Conservation (phyloP, 768 basidiomycete genomes). For the Tricholoma hemisulphureum region DNA sequence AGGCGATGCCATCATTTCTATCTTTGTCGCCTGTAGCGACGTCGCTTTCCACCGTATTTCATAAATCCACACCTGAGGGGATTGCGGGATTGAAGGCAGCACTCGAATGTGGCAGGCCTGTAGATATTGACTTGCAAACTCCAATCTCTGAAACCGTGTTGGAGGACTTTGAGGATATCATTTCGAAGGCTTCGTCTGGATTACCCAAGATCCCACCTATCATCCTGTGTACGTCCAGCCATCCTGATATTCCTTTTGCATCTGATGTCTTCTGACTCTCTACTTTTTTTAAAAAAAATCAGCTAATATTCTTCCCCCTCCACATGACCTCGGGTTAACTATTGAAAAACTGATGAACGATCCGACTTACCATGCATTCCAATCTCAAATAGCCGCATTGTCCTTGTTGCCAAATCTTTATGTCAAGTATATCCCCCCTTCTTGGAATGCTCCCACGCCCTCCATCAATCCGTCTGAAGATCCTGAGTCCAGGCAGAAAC, state of each 20-base stretch:
- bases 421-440: constrained; percentile 75
- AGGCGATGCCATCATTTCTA: constrained; percentile 38
- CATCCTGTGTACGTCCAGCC: constrained; percentile 62
- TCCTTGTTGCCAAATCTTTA: constrained; percentile 72
- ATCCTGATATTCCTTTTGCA: no score
- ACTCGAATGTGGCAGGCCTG: constrained; percentile 54
- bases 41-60: constrained; percentile 59
- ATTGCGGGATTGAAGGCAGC: constrained; percentile 65
- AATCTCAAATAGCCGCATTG: constrained; percentile 66
- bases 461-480: constrained; percentile 36
- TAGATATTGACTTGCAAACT: constrained; percentile 69
- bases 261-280: constrained; percentile 3
- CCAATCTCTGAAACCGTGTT: constrained; percentile 52
- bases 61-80: constrained; percentile 43
- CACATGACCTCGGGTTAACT: constrained; percentile 65
- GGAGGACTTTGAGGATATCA: constrained; percentile 69
- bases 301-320: constrained; percentile 83
- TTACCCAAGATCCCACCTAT: constrained; percentile 51
- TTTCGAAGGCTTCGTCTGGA: constrained; percentile 58
- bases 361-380: constrained; percentile 69
- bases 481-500: constrained; percentile 48
- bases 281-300: constrained; percentile 4
- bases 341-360: constrained; percentile 81
- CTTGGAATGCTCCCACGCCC: constrained; percentile 59
- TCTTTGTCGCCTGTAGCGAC: constrained; percentile 41